Evolutionary conservation across 192 early-diverging fungal species (phyloP), one percentile per base, ranked within the genome.

Genomic region (Mycoemilia scoparia): DNA sequence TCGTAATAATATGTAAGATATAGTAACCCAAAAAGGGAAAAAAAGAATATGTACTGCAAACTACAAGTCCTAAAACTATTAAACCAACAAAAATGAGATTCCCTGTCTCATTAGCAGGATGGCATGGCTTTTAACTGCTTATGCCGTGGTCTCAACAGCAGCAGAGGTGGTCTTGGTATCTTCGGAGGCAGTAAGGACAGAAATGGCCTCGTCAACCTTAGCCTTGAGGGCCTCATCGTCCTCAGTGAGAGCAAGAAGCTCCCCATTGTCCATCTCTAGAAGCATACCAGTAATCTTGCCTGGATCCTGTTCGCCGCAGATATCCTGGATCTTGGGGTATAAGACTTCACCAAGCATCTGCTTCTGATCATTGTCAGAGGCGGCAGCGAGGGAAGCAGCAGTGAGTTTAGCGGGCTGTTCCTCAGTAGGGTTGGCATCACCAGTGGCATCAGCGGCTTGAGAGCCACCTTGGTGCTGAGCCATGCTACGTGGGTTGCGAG

Each of bases 201-300:
- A 57, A 35, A 87, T 51, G 26, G 89, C 89, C 68, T 95, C 89
- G 12, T 57, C 43, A 38, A 95, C 71, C 71, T 91, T 95, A 35
- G 39, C 65, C 32, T 68, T 45, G 27, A 87, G 71, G n/a, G 82
- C 84, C 26, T 70, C 76, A 29, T 58, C 51, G 57, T 73, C 71
- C 63, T 91, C 91, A 34, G 95, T 57, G 38, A 96, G 51, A 57
- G 84, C 74, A 39, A 96, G 61, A 35, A 96, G 63, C 57, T 99
- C 95, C 35, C 69, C 56, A 51, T 89, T 88, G 56, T 96, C 87
- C 91, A 96, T 99, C 66, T 99, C 91, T 32, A 96, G 68, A 37
- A 91, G 70, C 91, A 99, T 96, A 40, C 95, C 95, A 20, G 91
- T 96, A 55, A 99, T 86, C 78, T 99, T 96, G 46, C 87, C 87